These are phyloP conservation scores for Candida michaelii DNA, from an alignment of 805 yeast genomes.

Conservation along the genomic window DNA sequence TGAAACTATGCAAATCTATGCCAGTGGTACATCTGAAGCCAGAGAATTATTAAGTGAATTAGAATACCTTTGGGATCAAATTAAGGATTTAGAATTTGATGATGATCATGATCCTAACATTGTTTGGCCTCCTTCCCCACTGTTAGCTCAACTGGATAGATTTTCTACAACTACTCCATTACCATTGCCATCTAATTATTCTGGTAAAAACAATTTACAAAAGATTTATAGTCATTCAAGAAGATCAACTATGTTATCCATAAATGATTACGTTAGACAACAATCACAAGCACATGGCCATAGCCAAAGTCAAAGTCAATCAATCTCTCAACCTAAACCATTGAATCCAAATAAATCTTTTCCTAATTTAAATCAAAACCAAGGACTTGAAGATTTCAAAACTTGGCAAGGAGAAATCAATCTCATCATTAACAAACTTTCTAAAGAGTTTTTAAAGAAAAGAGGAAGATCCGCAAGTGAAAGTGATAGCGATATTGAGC, in stretches of 20 bases:
- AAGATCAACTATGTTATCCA: slow-evolving; percentile 33
- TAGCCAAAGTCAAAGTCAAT: slow-evolving; percentile 8
- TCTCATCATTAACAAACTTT: slow-evolving; percentile 43
- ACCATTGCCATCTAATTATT: slow-evolving; percentile 27
- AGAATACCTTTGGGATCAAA: slow-evolving; percentile 74
- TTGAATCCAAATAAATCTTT: neutral
- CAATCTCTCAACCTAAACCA: slow-evolving; percentile 8
- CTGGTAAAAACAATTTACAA: slow-evolving; percentile 34
- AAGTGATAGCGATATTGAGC: slow-evolving; percentile 20
- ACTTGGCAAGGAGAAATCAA: slow-evolving; percentile 58
- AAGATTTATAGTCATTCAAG: slow-evolving; percentile 46
- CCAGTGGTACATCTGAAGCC: slow-evolving; percentile 65
- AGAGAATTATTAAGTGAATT: slow-evolving; percentile 64
- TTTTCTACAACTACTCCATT: slow-evolving; percentile 38
- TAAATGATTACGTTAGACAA: slow-evolving; percentile 37
- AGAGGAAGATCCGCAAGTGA: slow-evolving; percentile 12
- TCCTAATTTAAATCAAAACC: slow-evolving; percentile 1
- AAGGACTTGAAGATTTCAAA: slow-evolving; percentile 38
- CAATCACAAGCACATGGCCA: slow-evolving; percentile 23
- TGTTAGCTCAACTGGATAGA: slow-evolving; percentile 34
- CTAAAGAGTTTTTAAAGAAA: slow-evolving; percentile 34
- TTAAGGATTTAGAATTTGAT: slow-evolving; percentile 47
- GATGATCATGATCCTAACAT: slow-evolving; percentile 23
- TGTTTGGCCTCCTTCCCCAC: slow-evolving; percentile 35
- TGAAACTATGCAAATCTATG: slow-evolving; percentile 70